These are phyloP conservation scores for Hyphodiscus sp. DNA, from an alignment of 2,329 filamentous ascomycete genomes.

Conservation along the genomic window DNA sequence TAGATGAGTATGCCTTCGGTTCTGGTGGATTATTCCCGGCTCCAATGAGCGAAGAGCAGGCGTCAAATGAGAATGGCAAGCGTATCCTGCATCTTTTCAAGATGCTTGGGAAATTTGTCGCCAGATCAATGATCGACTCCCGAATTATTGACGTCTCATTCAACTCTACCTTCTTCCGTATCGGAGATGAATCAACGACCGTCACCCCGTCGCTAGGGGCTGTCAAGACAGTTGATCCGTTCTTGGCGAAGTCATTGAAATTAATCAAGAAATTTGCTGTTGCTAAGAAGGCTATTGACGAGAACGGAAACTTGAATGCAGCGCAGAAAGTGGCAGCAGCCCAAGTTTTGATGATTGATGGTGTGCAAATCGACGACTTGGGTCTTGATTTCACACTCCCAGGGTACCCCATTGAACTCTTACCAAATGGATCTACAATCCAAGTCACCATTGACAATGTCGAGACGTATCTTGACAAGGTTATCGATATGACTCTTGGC, in stretches of 20 bases:
- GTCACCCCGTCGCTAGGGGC: conserved; percentile 82
- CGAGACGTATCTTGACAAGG: conserved; percentile 77
- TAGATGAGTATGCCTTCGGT: conserved; percentile 78
- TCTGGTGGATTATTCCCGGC: conserved; percentile 84
- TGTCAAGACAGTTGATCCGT: conserved; percentile 81
- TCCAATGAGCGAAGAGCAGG: conserved; percentile 76
- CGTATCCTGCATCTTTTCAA: conserved; percentile 85
- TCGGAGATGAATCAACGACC: conserved; percentile 59
- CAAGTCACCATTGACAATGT: conserved; percentile 86
- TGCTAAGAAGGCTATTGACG: conserved; percentile 76
- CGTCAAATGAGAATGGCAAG: conserved; percentile 70
- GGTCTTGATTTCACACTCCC: conserved; percentile 92
- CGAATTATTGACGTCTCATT: conserved; percentile 97
- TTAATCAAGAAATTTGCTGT: conserved; percentile 80
- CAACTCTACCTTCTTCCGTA: conserved; percentile 95
- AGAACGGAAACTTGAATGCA: conserved; percentile 57
- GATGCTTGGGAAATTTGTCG: conserved; percentile 93
- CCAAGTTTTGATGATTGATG: conserved; percentile 66
- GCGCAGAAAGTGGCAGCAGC: conserved; percentile 66
- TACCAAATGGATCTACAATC: conserved; percentile 66
- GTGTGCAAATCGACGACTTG: conserved; percentile 75
- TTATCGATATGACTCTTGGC: conserved; percentile 88
- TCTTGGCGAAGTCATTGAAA: conserved; percentile 77
- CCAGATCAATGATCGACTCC: conserved; percentile 95
- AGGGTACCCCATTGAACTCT: conserved; percentile 84